Evolutionary conservation across 352 stramenopile genomes (phyloP).

Genomic region (Pythium biforme): DNA sequence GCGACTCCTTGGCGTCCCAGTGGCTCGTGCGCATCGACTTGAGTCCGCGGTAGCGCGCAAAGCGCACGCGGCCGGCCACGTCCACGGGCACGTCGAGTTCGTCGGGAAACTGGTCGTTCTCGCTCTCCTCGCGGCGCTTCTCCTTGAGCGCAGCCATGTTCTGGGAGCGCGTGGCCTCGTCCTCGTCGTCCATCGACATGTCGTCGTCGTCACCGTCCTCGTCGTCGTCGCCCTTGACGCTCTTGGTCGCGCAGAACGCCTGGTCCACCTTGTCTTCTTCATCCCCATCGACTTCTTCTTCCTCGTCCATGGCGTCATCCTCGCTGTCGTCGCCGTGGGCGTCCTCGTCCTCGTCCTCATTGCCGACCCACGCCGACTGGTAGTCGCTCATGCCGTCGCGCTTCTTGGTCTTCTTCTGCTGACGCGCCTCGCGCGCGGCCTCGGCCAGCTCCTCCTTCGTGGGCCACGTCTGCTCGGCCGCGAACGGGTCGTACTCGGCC

Average conservation of each 20-base stretch:
- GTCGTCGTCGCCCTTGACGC: slow-evolving; percentile 47
- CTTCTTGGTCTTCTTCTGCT: slow-evolving; percentile 50
- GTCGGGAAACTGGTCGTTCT: slow-evolving; percentile 96
- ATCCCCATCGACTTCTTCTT: slow-evolving; percentile 31
- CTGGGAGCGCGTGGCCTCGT: slow-evolving; percentile 39
- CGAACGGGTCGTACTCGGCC: slow-evolving; percentile 92
- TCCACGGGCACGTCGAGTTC: slow-evolving; percentile 86
- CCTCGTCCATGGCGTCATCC: slow-evolving; percentile 29
- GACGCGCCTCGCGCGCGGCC: slow-evolving; percentile 63
- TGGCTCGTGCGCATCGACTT: slow-evolving; percentile 95
- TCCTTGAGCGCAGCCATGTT: slow-evolving; percentile 55
- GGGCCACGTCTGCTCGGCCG: slow-evolving; percentile 98
- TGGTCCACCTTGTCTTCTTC: slow-evolving; percentile 73
- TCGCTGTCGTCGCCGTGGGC: slow-evolving; percentile 56
- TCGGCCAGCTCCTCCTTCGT: slow-evolving; percentile 95
- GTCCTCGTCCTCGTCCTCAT: slow-evolving; percentile 54
- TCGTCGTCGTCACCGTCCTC: slow-evolving; percentile 69
- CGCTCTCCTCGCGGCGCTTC: slow-evolving; percentile 87
- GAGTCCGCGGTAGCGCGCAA: slow-evolving; percentile 93
- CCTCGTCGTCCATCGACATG: slow-evolving; percentile 73
- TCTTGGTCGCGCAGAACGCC: slow-evolving; percentile 72
- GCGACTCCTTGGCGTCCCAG: slow-evolving; percentile 98
- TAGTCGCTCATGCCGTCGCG: slow-evolving; percentile 89
- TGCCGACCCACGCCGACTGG: slow-evolving; percentile 93
- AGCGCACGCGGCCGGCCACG: slow-evolving; percentile 61